phyloP scores from a whole-genome alignment of 768 basidiomycete genomes.

The Tulasnella sp. region DNA sequence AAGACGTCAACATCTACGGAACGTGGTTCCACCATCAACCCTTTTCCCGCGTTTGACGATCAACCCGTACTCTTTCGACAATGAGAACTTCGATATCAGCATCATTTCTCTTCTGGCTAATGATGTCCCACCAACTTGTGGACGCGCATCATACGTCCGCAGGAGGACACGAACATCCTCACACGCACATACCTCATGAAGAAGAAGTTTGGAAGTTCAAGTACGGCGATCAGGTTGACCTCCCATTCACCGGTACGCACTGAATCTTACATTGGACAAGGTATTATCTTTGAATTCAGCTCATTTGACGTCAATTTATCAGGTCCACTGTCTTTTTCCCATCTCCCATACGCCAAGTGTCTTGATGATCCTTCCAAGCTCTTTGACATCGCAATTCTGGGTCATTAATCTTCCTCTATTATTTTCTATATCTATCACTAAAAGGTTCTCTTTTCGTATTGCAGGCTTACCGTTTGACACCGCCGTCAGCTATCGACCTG shows the following conservation, averaged over 20 bases:
- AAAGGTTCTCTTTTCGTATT: no score
- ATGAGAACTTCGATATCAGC: background rate
- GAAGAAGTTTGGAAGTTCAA: conserved; percentile 53
- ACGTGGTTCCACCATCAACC: no score
- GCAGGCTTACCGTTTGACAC: conserved; percentile 68
- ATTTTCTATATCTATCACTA: conserved; percentile 23
- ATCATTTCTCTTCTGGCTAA: background rate
- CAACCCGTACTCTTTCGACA: no score
- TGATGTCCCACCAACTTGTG: background rate
- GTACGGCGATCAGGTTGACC: conserved; percentile 66
- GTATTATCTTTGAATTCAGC: no score
- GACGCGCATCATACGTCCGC: no score
- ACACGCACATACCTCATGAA: background rate
- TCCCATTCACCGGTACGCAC: conserved; percentile 50
- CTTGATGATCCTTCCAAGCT: conserved; percentile 41
- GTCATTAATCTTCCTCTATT: background rate
- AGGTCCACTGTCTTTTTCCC: conserved; percentile 70
- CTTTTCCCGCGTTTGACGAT: no score
- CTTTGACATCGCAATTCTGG: conserved; percentile 73
- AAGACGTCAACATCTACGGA: no score
- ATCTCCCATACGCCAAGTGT: conserved; percentile 63
- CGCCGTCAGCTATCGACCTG: conserved; percentile 62
- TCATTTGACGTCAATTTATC: background rate
- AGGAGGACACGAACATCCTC: background rate
- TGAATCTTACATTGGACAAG: no score